Percentiles rank a stretch among this genome's conserved stretches.
Conservation (phyloP, 1,284 basidiomycete genomes). For the Cutaneotrichosporon cutaneum region DNA sequence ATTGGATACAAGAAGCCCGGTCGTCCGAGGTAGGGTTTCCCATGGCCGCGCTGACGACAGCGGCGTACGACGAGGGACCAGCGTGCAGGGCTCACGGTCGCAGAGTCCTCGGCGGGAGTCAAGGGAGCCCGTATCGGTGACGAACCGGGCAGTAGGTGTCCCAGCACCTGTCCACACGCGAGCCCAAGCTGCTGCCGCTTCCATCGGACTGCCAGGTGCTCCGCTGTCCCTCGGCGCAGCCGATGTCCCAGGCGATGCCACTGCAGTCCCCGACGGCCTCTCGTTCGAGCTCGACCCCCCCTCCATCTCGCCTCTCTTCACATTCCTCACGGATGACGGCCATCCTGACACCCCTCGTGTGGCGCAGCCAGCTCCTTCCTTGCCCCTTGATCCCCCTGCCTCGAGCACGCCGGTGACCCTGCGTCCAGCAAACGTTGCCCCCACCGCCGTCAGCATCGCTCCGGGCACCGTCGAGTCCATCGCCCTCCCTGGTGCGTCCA, state of each 20-base stretch:
- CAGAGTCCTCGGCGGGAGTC: neutral
- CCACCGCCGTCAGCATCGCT: no score
- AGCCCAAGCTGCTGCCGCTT: no score
- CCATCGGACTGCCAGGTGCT: no score
- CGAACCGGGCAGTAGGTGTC: no score
- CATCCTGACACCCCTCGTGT: neutral
- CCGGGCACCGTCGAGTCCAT: neutral
- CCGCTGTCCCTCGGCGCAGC: neutral
- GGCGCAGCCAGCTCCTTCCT: neutral
- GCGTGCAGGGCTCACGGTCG: neutral
- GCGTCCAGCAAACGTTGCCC: no score
- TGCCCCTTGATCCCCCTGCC: neutral
- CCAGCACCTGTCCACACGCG: no score
- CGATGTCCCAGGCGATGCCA: neutral
- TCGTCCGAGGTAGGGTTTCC: constrained; percentile 5
- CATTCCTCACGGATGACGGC: neutral
- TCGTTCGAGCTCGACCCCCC: neutral
- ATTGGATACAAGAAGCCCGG: constrained; percentile 25
- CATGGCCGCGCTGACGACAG: neutral
- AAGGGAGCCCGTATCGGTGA: no score
- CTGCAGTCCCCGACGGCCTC: neutral
- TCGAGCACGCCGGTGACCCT: neutral
- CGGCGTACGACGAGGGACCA: neutral
- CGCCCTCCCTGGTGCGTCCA: neutral
- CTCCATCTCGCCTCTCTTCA: neutral